phyloP scores from a whole-genome alignment of 2,329 filamentous ascomycete genomes.

The Albifimbria verrucaria region DNA sequence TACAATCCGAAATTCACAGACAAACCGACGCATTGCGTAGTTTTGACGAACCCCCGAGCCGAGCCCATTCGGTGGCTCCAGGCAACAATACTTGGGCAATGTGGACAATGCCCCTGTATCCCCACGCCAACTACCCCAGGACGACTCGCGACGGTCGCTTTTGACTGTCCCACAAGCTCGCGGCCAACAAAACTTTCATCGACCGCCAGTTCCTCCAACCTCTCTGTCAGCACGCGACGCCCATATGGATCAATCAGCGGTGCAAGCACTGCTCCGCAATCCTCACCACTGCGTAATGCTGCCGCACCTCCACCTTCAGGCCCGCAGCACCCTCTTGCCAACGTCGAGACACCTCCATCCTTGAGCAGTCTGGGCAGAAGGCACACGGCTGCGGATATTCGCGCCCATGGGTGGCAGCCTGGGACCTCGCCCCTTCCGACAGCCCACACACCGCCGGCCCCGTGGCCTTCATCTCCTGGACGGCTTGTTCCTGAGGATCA shows the following conservation, averaged over 20 bases:
- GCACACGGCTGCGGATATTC: conserved; percentile 94
- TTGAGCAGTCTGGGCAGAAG: conserved; percentile 72
- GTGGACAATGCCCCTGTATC: conserved; percentile 79
- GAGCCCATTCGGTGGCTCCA: conserved; percentile 54
- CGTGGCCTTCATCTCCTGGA: conserved; percentile 55
- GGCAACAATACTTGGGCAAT: conserved; percentile 63
- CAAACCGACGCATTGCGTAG: conserved; percentile 55
- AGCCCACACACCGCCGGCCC: conserved; percentile 51
- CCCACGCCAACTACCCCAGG: conserved; percentile 80
- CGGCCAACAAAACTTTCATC: conserved; percentile 60
- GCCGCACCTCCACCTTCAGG: conserved; percentile 60
- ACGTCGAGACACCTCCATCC: conserved; percentile 49
- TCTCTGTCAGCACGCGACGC: conserved; percentile 71
- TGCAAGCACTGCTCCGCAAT: conserved; percentile 58
- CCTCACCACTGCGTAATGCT: conserved; percentile 71
- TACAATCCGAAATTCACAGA: conserved; percentile 60
- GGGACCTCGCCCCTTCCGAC: conserved; percentile 59
- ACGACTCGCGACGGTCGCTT: conserved; percentile 76
- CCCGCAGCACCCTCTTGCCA: conserved; percentile 64
- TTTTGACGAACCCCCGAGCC: conserved; percentile 66
- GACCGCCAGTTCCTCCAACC: conserved; percentile 79
- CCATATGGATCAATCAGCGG: conserved; percentile 87
- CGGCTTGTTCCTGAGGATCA: conserved; percentile 49
- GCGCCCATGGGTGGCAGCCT: conserved; percentile 76
- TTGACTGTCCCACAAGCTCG: conserved; percentile 60